Conservation (phyloP, 495 filamentous ascomycete species). For the Clavariopsis aquatica region DNA sequence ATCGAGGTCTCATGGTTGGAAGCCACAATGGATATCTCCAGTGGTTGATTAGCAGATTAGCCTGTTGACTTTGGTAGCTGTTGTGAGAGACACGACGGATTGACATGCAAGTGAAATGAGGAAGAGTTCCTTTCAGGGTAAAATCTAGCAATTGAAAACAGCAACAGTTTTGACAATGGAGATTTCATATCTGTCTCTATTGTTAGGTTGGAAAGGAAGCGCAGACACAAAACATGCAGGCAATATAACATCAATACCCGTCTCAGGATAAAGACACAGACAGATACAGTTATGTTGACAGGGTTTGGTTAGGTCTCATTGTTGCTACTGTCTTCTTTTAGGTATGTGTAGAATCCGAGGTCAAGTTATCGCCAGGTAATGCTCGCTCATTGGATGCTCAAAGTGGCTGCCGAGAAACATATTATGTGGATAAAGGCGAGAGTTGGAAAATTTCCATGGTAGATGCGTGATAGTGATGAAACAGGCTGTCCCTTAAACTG, state of each 20-base stretch:
- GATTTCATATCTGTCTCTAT: not conserved
- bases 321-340: not conserved
- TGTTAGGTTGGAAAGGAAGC: not conserved
- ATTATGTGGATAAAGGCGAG: not conserved
- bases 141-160: not conserved
- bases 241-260: not conserved
- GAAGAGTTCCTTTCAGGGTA: not conserved
- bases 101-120: not conserved
- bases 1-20: too few species aligned
- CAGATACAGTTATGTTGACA: not conserved
- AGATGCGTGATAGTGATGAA: too few species aligned
- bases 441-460: not conserved
- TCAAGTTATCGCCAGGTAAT: not conserved
- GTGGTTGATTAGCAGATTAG: conserved; percentile 59
- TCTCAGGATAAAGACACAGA: not conserved
- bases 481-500: too few species aligned
- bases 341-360: not conserved
- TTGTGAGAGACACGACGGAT: conserved; percentile 1
- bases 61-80: conserved; percentile 44
- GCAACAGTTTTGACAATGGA: not conserved
- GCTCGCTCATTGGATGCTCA: not conserved
- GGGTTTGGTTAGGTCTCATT: not conserved
- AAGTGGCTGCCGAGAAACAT: not conserved
- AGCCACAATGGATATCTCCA: conserved; percentile 49
- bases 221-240: not conserved